These are phyloP conservation scores for Alectoria sarmentosa DNA, from an alignment of 495 filamentous ascomycete genomes.

Conservation along the genomic window DNA sequence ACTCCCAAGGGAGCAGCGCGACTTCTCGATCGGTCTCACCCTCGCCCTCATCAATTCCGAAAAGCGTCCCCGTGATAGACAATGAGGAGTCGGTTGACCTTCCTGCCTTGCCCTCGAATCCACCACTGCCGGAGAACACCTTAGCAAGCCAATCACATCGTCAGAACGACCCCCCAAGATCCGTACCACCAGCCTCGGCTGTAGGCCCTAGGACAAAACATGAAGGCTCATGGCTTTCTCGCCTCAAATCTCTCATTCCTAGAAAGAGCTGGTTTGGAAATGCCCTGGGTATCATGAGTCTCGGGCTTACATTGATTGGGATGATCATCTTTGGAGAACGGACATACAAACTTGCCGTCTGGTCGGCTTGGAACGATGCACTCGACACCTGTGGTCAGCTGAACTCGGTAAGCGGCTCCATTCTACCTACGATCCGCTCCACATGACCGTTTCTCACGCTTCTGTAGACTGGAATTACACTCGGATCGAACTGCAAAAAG, in stretches of 20 bases:
- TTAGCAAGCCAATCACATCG: not conserved
- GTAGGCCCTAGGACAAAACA: not conserved
- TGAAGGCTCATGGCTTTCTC: too few relatives aligned
- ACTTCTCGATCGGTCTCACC: not conserved
- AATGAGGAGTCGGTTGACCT: not conserved
- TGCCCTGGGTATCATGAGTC: not conserved
- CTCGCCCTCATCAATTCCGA: not conserved
- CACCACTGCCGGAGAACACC: not conserved
- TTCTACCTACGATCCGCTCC: too few relatives aligned
- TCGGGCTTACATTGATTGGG: constrained; percentile 16
- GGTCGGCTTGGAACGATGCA: constrained; percentile 1
- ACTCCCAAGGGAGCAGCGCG: constrained; percentile 1
- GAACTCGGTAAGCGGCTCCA: not conserved
- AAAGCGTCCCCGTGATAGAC: not conserved
- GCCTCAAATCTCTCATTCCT: not conserved
- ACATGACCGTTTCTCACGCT: not conserved
- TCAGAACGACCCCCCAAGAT: not conserved
- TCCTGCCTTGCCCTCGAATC: not conserved
- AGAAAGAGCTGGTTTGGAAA: not conserved
- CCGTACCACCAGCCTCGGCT: not conserved
- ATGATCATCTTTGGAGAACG: constrained; percentile 15
- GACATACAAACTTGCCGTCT: constrained; percentile 11
- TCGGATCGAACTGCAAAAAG: constrained; percentile 3
- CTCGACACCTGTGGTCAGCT: not conserved
- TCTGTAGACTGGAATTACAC: not conserved